Evolutionary conservation across 768 basidiomycete species (phyloP).

Genomic region (Tremella mesenterica): DNA sequence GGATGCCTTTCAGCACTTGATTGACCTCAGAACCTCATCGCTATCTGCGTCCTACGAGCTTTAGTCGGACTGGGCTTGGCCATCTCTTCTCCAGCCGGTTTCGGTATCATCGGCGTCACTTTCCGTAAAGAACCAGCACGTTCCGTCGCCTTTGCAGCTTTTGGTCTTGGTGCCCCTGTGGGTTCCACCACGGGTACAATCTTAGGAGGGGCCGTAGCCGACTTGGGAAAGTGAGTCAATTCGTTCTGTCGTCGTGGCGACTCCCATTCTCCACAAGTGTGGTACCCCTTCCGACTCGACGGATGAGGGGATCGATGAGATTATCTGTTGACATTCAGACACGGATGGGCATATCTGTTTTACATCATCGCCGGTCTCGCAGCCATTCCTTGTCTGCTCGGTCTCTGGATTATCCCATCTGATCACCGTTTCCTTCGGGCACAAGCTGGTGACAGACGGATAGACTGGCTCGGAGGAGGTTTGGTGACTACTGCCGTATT

Average conservation of each 20-base stretch:
- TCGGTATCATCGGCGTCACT: constrained; percentile 19
- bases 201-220: constrained; percentile 60
- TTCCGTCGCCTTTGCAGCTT: constrained; percentile 68
- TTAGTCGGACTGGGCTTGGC: constrained; percentile 19
- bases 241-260: neutral
- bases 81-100: constrained; percentile 19
- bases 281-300: neutral
- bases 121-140: constrained; percentile 47
- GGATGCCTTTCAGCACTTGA: neutral
- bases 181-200: constrained; percentile 62
- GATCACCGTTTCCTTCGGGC: constrained; percentile 42
- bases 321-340: neutral
- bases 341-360: constrained; percentile 62
- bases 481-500: constrained; percentile 59
- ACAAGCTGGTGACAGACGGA: constrained; percentile 42
- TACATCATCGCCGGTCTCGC: constrained; percentile 57
- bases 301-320: no score
- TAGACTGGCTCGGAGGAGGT: constrained; percentile 71
- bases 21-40: neutral
- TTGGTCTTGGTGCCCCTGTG: constrained; percentile 70
- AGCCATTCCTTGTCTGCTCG: constrained; percentile 52
- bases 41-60: constrained; percentile 22
- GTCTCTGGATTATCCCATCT: constrained; percentile 54
- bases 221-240: constrained; percentile 46
- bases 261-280: no score